Evolutionary conservation across 768 basidiomycete species (phyloP), one percentile per base, ranked within the genome.

Genomic region (Gymnopilus dilepis): DNA sequence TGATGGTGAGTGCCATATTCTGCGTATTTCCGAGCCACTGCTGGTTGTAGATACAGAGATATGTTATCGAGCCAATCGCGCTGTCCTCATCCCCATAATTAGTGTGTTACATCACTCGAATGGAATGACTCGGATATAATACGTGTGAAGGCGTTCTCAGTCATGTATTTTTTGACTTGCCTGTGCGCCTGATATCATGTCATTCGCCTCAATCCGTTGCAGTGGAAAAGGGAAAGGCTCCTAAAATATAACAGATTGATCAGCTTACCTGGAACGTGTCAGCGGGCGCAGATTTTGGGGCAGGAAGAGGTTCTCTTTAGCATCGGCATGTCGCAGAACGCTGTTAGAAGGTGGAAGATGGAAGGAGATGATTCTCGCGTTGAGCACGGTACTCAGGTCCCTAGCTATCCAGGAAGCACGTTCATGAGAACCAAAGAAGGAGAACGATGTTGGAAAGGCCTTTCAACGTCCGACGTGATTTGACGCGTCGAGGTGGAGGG

Each of bases 1-100:
- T 30, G 47, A 50, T 50, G 47, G 47, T 50, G 47, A 50, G 47
- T 50, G 28, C 45, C 15, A 12, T 9, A 9, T 6, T 31, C 31
- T 31, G 26, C 28, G 47, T 9, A 30, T 50, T 31, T 50, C 30
- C 15, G 47, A 50, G 7, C n/a, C 30, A n/a, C 31, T 50, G 28
- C 28, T 50, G 8, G 47, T 50, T n/a, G 19, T 1, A 48, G 45
- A 48, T 48, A 48, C n/a, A 26, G 22, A 50, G 47, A 50, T 30
- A 50, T 50, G 47, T 50, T 50, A 50, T 50, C 47, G n/a, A 50
- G 47, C 47, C 47, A 50, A 50, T 50, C 47, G 47, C 47, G 5
- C 28, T 28, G 30, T 13, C 13, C 47, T 30, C 26, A 1, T 50
- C 47, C 28, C 47, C 47, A 50, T 50, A 31, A 31, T 50, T 50